These are phyloP conservation scores for Babesia divergens DNA, from an alignment of 169 alveolate genomes.

Conservation along the genomic window DNA sequence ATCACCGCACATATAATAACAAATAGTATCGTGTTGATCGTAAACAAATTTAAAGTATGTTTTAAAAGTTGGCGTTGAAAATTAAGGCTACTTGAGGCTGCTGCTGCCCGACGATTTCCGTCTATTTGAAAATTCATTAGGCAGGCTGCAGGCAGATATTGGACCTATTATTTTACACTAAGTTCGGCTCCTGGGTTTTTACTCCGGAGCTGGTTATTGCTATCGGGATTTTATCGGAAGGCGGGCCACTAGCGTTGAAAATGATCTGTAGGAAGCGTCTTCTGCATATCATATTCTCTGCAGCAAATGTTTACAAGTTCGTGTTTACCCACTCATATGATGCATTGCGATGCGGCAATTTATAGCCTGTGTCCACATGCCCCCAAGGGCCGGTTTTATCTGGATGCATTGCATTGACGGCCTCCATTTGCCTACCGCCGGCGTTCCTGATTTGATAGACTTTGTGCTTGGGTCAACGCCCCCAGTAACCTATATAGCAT, in stretches of 20 bases:
- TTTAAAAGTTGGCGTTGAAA: too few species aligned
- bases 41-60: too few species aligned
- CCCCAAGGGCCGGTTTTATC: slow-evolving; percentile 60
- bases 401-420: background rate
- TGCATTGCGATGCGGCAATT: slow-evolving; percentile 23
- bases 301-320: background rate
- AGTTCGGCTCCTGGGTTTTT: too few species aligned
- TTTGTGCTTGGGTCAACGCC: background rate
- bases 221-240: slow-evolving; percentile 25
- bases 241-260: slow-evolving; percentile 38
- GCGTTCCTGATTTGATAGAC: background rate
- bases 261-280: slow-evolving; percentile 40
- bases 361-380: slow-evolving; percentile 37
- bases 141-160: too few species aligned
- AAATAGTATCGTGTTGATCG: too few species aligned
- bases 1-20: too few species aligned
- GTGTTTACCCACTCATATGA: background rate
- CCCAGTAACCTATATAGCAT: background rate
- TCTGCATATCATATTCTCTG: background rate
- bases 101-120: too few species aligned
- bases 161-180: too few species aligned
- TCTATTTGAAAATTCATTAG: too few species aligned
- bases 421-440: background rate
- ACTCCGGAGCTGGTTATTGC: slow-evolving; percentile 32
- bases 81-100: too few species aligned